Evolutionary conservation across 2,329 filamentous ascomycete species (phyloP).

Genomic region (Stachybotrys chartarum): DNA sequence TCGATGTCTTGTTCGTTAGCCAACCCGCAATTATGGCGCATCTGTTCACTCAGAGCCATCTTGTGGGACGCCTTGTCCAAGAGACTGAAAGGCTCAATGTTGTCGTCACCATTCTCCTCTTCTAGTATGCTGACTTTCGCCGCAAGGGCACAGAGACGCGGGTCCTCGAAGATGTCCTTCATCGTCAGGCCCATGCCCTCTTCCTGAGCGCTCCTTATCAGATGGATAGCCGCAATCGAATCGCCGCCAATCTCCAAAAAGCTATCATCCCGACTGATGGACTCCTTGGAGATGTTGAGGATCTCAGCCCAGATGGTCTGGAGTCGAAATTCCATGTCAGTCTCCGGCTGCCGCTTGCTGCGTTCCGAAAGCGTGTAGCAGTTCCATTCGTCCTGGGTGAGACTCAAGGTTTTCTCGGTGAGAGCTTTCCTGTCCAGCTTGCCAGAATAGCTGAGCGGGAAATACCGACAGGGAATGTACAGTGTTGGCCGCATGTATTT

Average conservation of each 20-base stretch:
- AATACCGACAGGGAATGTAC: background rate
- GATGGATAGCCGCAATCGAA: slow-evolving; percentile 15
- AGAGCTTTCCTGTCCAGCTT: background rate
- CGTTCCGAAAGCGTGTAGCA: background rate
- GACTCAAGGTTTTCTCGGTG: background rate
- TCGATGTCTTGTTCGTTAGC: background rate
- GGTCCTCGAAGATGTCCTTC: slow-evolving; percentile 5
- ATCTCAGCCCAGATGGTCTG: slow-evolving; percentile 5
- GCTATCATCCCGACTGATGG: slow-evolving; percentile 20
- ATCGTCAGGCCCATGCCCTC: slow-evolving; percentile 3
- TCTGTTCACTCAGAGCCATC: background rate
- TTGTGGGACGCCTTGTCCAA: background rate
- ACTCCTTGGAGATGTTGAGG: background rate
- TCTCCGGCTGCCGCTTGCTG: background rate
- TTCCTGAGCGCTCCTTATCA: slow-evolving; percentile 4
- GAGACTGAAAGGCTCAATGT: background rate
- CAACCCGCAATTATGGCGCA: background rate
- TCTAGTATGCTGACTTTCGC: background rate
- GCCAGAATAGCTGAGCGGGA: background rate
- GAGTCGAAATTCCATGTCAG: slow-evolving; percentile 1
- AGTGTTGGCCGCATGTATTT: background rate
- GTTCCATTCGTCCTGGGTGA: background rate
- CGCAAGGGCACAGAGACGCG: slow-evolving; percentile 6
- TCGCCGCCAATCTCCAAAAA: slow-evolving; percentile 20
- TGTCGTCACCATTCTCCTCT: background rate